Evolutionary conservation across 2,329 filamentous ascomycete species (phyloP), one percentile per base, ranked within the genome.

Genomic region (Microcyclospora tardicrescens): DNA sequence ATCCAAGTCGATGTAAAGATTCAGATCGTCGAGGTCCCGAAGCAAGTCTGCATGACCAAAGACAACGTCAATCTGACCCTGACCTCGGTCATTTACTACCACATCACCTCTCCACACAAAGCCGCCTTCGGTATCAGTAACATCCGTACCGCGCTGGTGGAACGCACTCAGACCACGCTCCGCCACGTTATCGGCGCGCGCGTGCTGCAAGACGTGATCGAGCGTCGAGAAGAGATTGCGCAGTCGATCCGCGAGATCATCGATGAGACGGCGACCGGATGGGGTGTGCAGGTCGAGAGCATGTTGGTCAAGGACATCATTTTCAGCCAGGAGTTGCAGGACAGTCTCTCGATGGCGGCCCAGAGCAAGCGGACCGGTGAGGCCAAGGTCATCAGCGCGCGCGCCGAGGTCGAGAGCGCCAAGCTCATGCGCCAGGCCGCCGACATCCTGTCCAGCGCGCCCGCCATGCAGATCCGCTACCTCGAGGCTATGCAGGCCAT

Each of bases 231-330:
- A 67, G 91, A 98, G 65, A 82, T 98, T 51, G 91, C 91, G 1
- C 80, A 87, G 64, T 91, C 82, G 41, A 96, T 96, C 46, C 79
- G 85, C 46, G 89, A 95, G 64, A 96, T 96, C 53, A 96, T 98
- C 53, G 91, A 96, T 59, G 87, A 95, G 51, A 91, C 94, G 1
- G 89, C 91, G 5, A 69, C 76, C 10, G 85, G 84, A 44, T 98
- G 91, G 91, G 91, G 91, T 65, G 89, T 94, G 6, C 78, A 84
- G 57, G 91, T 96, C 42, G 91, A 96, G 71, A 87, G 81, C 57
- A 98, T 98, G 89, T 78, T 98, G 51, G 89, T 98, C 74, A 96
- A 98, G 68, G 91, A 98, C 63, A 93, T 98, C 59, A 83, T 96
- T 60, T 98, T 98, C 75, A 86, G 79, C 65, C 78, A 85, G 57